Evolutionary conservation across 1,139 yeast genomes (phyloP), one percentile per base, ranked within the genome.

Genomic region (Pichia sp.): DNA sequence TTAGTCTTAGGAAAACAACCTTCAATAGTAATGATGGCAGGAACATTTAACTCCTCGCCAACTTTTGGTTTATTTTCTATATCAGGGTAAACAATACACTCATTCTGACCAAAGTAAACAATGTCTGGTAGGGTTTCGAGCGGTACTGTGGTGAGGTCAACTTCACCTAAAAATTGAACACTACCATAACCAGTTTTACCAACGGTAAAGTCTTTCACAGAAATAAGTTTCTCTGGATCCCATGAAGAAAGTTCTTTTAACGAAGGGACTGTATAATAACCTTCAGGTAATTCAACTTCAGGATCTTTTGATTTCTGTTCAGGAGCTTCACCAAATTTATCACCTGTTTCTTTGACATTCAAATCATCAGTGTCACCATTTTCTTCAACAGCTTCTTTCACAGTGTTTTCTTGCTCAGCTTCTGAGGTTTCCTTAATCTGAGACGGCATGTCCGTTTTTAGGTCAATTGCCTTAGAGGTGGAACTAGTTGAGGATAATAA

Each of bases 201-300:
- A 44, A 93, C 77, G 23, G 72, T 73, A 59, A 89, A 81, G 45
- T 77, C 66, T 23, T 68, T 53, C n/a, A 91, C 80, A 11, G 72
- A 56, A 43, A 82, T 76, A 38, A 88, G 70, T 47, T 84, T 82
- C 10, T 76, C 64, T 36, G 84, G 66, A 0, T 86, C 60, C 69
- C 74, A 69, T 33, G 70, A 64, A 44, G 74, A 70, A 44, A 91
- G 66, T 41, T 78, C 78, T 7, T 77, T 71, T 36, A 81, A 56
- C 4, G 88, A 67, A 19, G 98, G 98, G 2, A 84, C 74, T 38
- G 81, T 80, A 88, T 95, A 91, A 62, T 89, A 93, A 2, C 91
- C 95, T 36, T 82, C 76, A 24, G 77, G 81, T 22, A 49, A 38
- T 10, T 14, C 5, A 14, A 31, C 28, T 20, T 37, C 21, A 4